Conservation (phyloP, 768 basidiomycete genomes). For the Tremella yokohamensis region DNA sequence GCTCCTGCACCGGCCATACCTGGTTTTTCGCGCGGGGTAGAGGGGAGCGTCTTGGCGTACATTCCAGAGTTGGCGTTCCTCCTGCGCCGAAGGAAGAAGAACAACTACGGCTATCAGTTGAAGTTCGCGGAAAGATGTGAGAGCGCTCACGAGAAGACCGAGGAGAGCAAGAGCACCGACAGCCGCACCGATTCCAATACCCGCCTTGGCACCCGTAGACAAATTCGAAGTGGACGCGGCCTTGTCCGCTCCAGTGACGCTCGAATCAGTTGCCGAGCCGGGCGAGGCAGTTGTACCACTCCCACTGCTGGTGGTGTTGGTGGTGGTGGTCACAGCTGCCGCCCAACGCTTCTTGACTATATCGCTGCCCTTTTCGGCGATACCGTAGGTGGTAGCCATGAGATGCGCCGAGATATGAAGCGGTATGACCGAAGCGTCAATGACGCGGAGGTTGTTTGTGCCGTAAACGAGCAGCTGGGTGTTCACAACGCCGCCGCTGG, state of each 20-base stretch:
- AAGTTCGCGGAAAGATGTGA: too few relatives aligned
- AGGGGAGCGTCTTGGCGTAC: background rate
- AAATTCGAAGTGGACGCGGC: constrained; percentile 7
- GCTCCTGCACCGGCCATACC: too few relatives aligned
- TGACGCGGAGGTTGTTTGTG: constrained; percentile 60
- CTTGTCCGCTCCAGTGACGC: constrained; percentile 18
- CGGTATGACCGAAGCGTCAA: constrained; percentile 59
- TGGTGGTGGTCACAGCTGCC: constrained; percentile 27
- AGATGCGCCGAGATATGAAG: constrained; percentile 58
- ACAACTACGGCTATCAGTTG: too few relatives aligned
- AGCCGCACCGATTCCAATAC: constrained; percentile 38
- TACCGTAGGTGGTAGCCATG: constrained; percentile 51
- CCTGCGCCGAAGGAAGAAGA: background rate
- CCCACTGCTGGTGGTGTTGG: constrained; percentile 4
- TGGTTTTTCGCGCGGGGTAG: too few relatives aligned
- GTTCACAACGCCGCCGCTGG: constrained; percentile 61
- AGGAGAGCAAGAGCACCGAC: constrained; percentile 32
- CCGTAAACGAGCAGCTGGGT: constrained; percentile 61
- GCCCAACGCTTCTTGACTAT: constrained; percentile 54
- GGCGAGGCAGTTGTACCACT: constrained; percentile 19
- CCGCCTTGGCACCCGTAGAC: constrained; percentile 30
- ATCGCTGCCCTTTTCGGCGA: constrained; percentile 57
- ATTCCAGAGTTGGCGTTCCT: background rate
- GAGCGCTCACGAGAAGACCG: constrained; percentile 24
- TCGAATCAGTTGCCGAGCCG: constrained; percentile 30